Percentiles rank a stretch among this genome's conserved stretches.
Evolutionary conservation across 2,329 filamentous ascomycete species (phyloP).

Genomic region (Exophiala spinifera): DNA sequence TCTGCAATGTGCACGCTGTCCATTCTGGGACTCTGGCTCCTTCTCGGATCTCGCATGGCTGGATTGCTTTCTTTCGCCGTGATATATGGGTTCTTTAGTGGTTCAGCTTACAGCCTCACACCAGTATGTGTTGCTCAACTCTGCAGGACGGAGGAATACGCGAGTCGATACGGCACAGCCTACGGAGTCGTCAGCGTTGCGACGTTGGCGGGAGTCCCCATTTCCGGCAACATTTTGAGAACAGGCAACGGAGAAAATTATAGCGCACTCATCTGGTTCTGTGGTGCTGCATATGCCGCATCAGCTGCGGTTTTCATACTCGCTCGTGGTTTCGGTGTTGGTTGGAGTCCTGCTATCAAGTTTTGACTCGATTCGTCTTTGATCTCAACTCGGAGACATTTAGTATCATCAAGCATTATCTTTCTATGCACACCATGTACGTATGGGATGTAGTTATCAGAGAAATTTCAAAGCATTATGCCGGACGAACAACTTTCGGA

Average conservation of each 20-base stretch:
- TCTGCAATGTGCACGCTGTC: background rate
- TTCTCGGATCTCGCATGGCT: no score
- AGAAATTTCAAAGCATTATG: no score
- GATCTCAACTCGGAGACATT: no score
- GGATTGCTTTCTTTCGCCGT: conserved; percentile 53
- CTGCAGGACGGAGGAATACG: conserved; percentile 76
- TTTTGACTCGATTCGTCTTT: no score
- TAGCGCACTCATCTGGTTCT: background rate
- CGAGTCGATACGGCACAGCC: conserved; percentile 76
- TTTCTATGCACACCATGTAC: no score
- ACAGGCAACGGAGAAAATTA: conserved; percentile 40
- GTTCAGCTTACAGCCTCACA: conserved; percentile 73
- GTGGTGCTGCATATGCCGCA: background rate
- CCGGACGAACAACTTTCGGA: no score
- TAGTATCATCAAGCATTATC: no score
- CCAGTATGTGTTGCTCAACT: conserved; percentile 79
- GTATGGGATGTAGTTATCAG: no score
- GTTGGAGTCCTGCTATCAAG: background rate
- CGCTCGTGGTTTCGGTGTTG: background rate
- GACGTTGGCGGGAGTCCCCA: conserved; percentile 64
- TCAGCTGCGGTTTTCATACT: background rate
- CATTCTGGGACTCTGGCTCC: background rate
- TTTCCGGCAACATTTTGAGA: conserved; percentile 57
- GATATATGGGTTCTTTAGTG: conserved; percentile 76
- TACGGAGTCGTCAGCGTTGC: conserved; percentile 80